Evolutionary conservation across 176 grass and related monocot species (phyloP), one percentile per base, ranked within the genome.

Genomic region (Hyparrhenia diplandra): DNA sequence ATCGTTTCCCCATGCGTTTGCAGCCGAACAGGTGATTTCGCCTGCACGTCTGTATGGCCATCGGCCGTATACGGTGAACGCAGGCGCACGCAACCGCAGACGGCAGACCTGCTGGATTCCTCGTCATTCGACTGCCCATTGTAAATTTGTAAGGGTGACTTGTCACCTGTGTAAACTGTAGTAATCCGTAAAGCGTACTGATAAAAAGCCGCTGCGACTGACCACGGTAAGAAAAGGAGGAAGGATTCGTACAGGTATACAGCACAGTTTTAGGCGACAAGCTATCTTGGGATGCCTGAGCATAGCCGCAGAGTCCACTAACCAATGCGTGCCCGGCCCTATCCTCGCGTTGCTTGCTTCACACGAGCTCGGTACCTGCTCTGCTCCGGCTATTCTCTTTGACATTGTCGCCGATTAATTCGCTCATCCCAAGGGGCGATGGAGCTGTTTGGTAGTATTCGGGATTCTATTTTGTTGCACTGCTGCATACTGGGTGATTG

Each of bases 221-320:
- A 49, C 14, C 18, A 46, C 25, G 3, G 43, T 46, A 46, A 46
- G 13, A 14, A 46, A 46, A 46, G 1, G 3, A 32, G 31, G 40
- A 14, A 14, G 43, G 45, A 17, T 17, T 41, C 14, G 31, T 32
- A 32, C 31, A 4, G 1, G n/a, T n/a, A n/a, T 36, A n/a, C 2
- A 39, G 20, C n/a, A 10, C 46, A 32, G 45, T 72, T 40, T 45
- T 37, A 78, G 80, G 60, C 29, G 89, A 91, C 84, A 89, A 85
- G 68, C 51, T 51, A 69, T 67, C 51, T 79, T 89, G 83, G 85
- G 83, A 65, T 73, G 67, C 67, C 34, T 83, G 88, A 71, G 64
- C 37, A 82, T 18, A 78, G n/a, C 5, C 54, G 76, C 79, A 80
- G 55, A 83, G 30, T 51, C 77, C 89, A 89, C 81, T 83, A 49